Base-by-base conservation (phyloP, 1,284 basidiomycete genomes). In the Ganoderma leucocontextum region DNA sequence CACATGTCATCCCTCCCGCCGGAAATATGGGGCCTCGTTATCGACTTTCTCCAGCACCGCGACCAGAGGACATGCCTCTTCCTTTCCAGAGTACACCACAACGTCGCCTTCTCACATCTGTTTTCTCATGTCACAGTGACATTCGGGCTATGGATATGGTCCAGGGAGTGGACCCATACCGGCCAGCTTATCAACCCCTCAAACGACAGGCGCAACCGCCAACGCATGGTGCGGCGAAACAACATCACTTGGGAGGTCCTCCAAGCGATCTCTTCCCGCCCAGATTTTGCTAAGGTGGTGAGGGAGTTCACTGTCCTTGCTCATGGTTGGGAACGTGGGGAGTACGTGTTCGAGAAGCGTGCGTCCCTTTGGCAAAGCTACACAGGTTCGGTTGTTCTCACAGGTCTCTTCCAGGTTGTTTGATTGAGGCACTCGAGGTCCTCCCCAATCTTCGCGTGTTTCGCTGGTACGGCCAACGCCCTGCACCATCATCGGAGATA, bases 111-210 rank as follows among this genome's bases (percentile, higher is more conserved):
- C 36, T 29, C 47, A 2, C 13, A 12, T 6, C 47, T 65, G 3
- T 65, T 65, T 17, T 65, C 64, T 12, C 42, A 41, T 41, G 25
- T 65, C 36, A 52, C 25, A 2, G 17, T 65, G 7, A 39, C 38
- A 12, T 55, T 65, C 25, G 64, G 64, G 7, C 33, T 53, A 8
- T 62, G 61, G 61, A 61, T 17, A 49, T 49, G 47, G 47, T 29
- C 2, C n/a, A 49, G 22, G 22, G 7, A n/a, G 8, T 22, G n/a
- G 22, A 49, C 9, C 10, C 9, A 22, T 25, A 9, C 6, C n/a
- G 7, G 8, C 10, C 9, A 22, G 4, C n/a, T 9, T 3, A 13
- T 53, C 52, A 29, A 25, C 29, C 52, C 52, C 25, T 53, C 52
- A n/a, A 29, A n/a, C 29, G 17, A 15, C 29, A 29, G 33, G 39